Evolutionary conservation across 1,139 yeast species (phyloP).

Genomic region (Magnusiomyces clavatus): DNA sequence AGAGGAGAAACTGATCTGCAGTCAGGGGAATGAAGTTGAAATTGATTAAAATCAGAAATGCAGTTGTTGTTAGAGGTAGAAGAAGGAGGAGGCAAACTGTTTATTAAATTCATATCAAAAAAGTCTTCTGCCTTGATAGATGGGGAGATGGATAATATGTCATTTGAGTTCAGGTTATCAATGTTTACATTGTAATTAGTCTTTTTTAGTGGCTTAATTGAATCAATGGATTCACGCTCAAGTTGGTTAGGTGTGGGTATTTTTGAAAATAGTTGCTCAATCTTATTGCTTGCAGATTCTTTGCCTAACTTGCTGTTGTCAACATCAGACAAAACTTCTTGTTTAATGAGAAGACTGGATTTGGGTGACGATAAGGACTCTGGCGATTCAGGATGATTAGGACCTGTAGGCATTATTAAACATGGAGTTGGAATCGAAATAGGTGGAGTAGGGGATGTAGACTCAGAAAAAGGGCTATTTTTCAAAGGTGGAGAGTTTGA

Average conservation of each 20-base stretch:
- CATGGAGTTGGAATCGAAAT: background rate
- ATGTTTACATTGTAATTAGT: too few relatives aligned
- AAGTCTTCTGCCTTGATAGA: background rate
- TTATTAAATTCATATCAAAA: background rate
- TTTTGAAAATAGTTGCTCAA: background rate
- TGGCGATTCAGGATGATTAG: background rate
- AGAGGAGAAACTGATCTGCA: background rate
- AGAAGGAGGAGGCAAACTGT: background rate
- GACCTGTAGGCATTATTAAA: background rate
- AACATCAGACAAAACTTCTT: background rate
- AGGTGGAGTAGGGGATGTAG: background rate
- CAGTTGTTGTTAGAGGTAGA: background rate
- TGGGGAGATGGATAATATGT: background rate
- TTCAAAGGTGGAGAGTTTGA: background rate
- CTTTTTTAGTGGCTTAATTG: too few relatives aligned
- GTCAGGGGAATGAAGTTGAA: background rate
- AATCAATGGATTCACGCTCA: background rate
- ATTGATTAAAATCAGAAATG: background rate
- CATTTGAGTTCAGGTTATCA: too few relatives aligned
- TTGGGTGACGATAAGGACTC: background rate
- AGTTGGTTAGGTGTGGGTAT: background rate
- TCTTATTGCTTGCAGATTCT: background rate
- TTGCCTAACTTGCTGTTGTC: too few relatives aligned
- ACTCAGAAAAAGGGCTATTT: background rate
- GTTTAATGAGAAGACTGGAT: background rate